Evolutionary conservation across 2,329 filamentous ascomycete genomes (phyloP), one percentile per base, ranked within the genome.

Genomic region (Colletotrichum eleusines): DNA sequence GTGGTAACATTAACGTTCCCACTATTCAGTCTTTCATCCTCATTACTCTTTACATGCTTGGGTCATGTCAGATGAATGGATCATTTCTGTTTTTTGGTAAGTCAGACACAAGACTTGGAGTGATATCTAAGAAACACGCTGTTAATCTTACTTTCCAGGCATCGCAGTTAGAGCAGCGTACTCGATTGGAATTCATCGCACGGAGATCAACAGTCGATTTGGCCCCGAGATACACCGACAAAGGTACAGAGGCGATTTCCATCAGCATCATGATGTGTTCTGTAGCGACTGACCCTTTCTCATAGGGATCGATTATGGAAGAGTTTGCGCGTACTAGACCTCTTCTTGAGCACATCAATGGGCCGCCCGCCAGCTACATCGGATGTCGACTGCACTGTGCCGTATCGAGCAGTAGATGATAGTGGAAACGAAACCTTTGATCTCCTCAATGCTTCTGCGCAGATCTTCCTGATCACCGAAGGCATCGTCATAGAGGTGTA

Each of bases 261-360:
- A 11, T 2, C 1, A 26, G 2, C 8, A 35, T 9, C 2, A 20
- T 26, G 12, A 18, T 8, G 8, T 33, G 18, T 4, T 8, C n/a
- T 7, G 6, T 20, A 20, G 3, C 3, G 20, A 16, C 38, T 54
- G 69, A 50, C 75, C 40, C n/a, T 8, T 31, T 76, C 72, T 60
- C 2, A 31, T 12, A 73, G 72, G n/a, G 85, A 87, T 68, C 80
- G 84, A 3, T 76, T 88, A 1, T 88, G 86, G 86, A 87, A 86
- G 76, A 88, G 85, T 67, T 75, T 88, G 5, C 81, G 86, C 1
- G 79, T 86, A 0, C 78, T 88, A 8, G 86, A 88, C 69, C 76
- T 88, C 0, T 87, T 86, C 68, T 78, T 88, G 0, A 87, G 84
- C 74, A 84, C 83, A 3, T 86, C 84, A 1, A 87, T 88, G 85